Evolutionary conservation across 352 stramenopile genomes (phyloP).

Genomic region (Ophiocytium majus): DNA sequence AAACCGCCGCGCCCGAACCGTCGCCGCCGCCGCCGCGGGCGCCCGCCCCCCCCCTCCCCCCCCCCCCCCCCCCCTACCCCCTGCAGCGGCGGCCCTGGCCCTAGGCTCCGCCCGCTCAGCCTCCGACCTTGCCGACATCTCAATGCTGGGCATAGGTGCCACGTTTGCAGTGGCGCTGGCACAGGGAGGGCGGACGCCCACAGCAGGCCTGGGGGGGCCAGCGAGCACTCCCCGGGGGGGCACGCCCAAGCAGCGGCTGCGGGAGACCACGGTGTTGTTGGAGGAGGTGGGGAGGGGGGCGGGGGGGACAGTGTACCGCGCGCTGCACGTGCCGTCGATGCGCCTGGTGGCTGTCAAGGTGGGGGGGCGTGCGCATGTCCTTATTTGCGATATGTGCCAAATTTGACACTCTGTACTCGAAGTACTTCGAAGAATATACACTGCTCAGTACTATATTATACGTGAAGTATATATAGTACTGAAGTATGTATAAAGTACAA

Average conservation of each 20-base stretch:
- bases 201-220: not conserved
- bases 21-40: not conserved
- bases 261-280: slow-evolving; percentile 51
- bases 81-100: not conserved
- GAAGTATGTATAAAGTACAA: no score
- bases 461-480: no score
- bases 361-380: no score
- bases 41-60: no score
- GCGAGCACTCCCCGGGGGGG: not conserved
- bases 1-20: no score
- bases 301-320: slow-evolving; percentile 59
- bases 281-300: slow-evolving; percentile 56
- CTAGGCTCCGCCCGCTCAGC: not conserved
- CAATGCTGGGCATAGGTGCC: not conserved
- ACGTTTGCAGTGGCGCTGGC: slow-evolving; percentile 22
- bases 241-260: slow-evolving; percentile 35
- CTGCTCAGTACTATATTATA: no score
- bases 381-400: no score
- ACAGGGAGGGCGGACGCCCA: not conserved
- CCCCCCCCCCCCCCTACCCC: not conserved
- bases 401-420: no score
- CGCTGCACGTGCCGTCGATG: slow-evolving; percentile 58
- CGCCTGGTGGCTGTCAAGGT: slow-evolving; percentile 59
- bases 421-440: no score
- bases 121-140: not conserved